Base-by-base conservation (phyloP, 1,139 yeast genomes). In the Kluyveromyces sp. region DNA sequence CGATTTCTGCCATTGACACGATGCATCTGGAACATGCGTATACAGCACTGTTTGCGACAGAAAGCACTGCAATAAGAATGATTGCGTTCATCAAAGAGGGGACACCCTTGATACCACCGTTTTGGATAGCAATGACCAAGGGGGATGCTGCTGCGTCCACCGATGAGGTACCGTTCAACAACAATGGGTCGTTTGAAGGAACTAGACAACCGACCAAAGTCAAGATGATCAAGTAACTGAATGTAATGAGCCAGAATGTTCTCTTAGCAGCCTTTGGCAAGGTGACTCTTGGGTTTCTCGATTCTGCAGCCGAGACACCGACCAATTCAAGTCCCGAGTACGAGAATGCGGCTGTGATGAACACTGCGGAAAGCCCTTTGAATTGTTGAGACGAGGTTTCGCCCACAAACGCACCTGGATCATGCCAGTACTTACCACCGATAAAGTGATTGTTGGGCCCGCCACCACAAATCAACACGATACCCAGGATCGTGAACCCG, bases 231-330 rank as follows among this genome's bases (percentile, higher is more conserved):
- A 84, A 68, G 67, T 83, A 84, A 60, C 83, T 82, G 28, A 78
- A 64, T 26, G 82, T 70, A 52, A 84, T 81, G 63, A 88, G 73
- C 89, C 89, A 83, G 67, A 83, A 82, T 25, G 83, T 86, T 63
- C 83, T 88, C 65, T 83, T 83, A 49, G 81, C 76, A 39, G 92
- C 92, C 55, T 72, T 71, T 51, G 92, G 92, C 46, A 84, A 71
- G 5, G 83, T 66, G 55, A 73, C 74, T 63, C 83, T 73, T 51
- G 96, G 96, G 65, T 86, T 83, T 47, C 70, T 73, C 40, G 95
- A 79, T 68, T 90, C 97, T 35, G 95, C 89, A 39, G 94, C 90
- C 32, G 95, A 89, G 57, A 89, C 74, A 50, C 95, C 96, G 46
- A 83, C 82, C 60, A 85, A 70, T 67, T 86, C 95, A 45, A 84